A percentile compares a stretch with the other conserved stretches of the same genome.
These are phyloP conservation scores for Zizania latifolia DNA, from an alignment of 176 grass and related monocot species.

Conservation along the genomic window DNA sequence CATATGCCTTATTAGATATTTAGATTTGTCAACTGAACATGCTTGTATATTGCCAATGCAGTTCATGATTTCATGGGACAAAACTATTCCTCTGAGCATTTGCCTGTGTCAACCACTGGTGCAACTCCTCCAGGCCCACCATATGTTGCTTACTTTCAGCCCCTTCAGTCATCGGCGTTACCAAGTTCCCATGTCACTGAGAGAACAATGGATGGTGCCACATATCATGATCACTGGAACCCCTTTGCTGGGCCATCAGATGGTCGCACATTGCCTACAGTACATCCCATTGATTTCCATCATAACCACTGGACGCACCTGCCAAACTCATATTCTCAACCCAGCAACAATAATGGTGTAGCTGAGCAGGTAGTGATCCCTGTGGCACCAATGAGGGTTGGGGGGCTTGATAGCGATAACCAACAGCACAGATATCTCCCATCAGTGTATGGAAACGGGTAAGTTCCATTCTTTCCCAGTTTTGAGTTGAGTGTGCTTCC, in stretches of 20 bases:
- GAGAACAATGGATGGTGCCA: constrained; percentile 26
- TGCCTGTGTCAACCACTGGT: constrained; percentile 1
- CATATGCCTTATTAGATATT: constrained; percentile 4
- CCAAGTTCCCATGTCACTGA: constrained; percentile 26
- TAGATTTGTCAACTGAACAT: constrained; percentile 10
- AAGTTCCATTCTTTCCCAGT: not conserved
- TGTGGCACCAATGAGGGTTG: constrained; percentile 13
- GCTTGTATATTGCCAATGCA: constrained; percentile 29
- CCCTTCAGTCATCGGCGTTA: constrained; percentile 3
- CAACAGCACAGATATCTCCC: constrained; percentile 27
- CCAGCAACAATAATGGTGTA: constrained; percentile 28
- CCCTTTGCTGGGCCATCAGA: constrained; percentile 30
- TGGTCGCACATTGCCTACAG: not conserved
- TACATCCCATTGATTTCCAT: constrained; percentile 36
- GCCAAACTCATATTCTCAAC: constrained; percentile 32
- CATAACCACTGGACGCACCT: constrained; percentile 31
- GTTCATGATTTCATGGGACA: constrained; percentile 47
- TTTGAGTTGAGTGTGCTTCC: not conserved
- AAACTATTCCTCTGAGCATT: constrained; percentile 16
- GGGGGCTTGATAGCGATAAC: constrained; percentile 26
- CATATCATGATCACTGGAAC: constrained; percentile 57
- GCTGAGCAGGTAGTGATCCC: constrained; percentile 33
- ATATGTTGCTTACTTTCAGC: constrained; percentile 41
- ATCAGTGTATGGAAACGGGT: constrained; percentile 44
- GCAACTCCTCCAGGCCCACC: constrained; percentile 34